These are phyloP conservation scores for Claviceps africana DNA, from an alignment of 2,329 filamentous ascomycete genomes.

Conservation along the genomic window DNA sequence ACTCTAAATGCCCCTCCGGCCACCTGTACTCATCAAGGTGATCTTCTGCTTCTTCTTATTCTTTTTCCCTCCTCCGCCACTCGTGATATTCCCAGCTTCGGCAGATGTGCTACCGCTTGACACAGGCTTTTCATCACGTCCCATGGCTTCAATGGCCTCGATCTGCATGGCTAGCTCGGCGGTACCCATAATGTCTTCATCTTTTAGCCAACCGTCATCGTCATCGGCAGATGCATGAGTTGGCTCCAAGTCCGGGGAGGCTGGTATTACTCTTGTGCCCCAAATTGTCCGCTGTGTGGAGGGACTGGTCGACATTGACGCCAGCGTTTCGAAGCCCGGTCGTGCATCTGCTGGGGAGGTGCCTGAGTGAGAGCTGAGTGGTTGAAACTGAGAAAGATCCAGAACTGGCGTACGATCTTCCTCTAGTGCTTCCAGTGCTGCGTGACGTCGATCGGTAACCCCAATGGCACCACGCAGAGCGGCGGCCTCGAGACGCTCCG, in stretches of 20 bases:
- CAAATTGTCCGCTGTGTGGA: constrained; percentile 69
- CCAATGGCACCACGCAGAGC: constrained; percentile 42
- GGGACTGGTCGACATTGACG: constrained; percentile 70
- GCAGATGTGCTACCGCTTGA: constrained; percentile 3
- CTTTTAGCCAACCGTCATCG: constrained; percentile 82
- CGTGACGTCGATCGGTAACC: constrained; percentile 17
- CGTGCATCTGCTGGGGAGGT: constrained; percentile 42
- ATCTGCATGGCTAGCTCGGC: constrained; percentile 48
- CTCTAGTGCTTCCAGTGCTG: constrained; percentile 22
- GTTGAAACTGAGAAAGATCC: constrained; percentile 51
- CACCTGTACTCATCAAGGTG: constrained; percentile 55
- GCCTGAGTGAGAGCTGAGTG: constrained; percentile 36
- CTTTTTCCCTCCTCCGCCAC: constrained; percentile 33
- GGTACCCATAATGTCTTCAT: constrained; percentile 55
- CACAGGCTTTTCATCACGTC: constrained; percentile 11
- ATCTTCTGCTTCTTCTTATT: constrained; percentile 55
- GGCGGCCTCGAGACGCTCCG: constrained; percentile 65
- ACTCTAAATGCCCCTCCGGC: constrained; percentile 30
- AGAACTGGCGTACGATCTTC: constrained; percentile 26
- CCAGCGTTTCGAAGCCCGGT: constrained; percentile 52
- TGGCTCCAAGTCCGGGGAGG: constrained; percentile 39
- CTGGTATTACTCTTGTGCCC: constrained; percentile 64
- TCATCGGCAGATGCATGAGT: constrained; percentile 40
- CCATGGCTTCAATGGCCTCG: constrained; percentile 35
- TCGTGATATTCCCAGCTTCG: constrained; percentile 10